Percentiles rank a stretch among this genome's conserved stretches.
These are phyloP conservation scores for Aspergillus pseudonomiae DNA, from an alignment of 2,329 filamentous ascomycete genomes.

Conservation along the genomic window DNA sequence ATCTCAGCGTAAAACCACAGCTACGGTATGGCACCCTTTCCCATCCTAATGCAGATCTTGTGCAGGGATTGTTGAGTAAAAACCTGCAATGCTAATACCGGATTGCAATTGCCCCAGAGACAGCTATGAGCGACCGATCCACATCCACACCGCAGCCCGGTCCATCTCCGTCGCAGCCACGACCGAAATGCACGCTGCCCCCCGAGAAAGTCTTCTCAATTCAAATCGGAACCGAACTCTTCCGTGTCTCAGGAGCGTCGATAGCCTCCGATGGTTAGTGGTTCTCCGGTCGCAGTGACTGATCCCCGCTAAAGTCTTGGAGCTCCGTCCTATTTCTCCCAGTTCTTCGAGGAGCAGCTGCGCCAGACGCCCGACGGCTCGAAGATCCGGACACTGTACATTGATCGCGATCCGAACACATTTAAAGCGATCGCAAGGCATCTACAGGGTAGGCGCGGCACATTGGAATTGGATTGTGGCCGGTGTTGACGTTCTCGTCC, in stretches of 20 bases:
- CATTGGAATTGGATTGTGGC: background rate
- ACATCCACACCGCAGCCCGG: background rate
- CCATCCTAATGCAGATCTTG: background rate
- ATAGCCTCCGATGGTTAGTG: slow-evolving; percentile 71
- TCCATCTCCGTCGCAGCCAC: background rate
- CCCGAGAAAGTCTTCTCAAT: slow-evolving; percentile 69
- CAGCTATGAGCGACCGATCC: background rate
- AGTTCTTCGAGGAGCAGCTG: slow-evolving; percentile 87
- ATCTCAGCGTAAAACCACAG: background rate
- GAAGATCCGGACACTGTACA: slow-evolving; percentile 80
- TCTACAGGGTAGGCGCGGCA: slow-evolving; percentile 65
- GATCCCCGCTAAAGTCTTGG: slow-evolving; percentile 51
- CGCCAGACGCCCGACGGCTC: slow-evolving; percentile 61
- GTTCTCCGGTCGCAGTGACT: background rate
- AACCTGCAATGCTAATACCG: background rate
- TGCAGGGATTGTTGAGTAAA: too few species aligned
- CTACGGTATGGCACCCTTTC: background rate
- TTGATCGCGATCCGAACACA: slow-evolving; percentile 87
- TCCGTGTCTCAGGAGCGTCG: slow-evolving; percentile 69
- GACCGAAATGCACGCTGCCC: slow-evolving; percentile 45
- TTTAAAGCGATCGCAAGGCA: slow-evolving; percentile 89
- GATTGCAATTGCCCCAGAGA: background rate
- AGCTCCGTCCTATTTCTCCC: slow-evolving; percentile 96
- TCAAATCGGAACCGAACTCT: slow-evolving; percentile 70
- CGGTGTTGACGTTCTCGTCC: background rate